phyloP scores from a whole-genome alignment of 2,329 filamentous ascomycete genomes.

The Rhynchosporium graminicola region DNA sequence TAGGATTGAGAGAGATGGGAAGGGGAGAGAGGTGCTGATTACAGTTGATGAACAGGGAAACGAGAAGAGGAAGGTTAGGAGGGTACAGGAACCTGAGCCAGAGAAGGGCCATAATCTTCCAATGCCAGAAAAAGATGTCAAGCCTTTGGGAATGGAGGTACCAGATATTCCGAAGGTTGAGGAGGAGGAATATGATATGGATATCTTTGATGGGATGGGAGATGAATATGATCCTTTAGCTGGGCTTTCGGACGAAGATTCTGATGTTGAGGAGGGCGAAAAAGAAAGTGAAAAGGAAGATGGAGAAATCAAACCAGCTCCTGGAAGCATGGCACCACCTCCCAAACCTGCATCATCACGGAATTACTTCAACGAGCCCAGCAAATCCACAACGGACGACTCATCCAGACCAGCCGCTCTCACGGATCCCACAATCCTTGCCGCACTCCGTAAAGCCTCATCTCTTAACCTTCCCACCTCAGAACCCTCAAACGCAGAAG shows the following conservation, averaged over 20 bases:
- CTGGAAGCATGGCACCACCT: slow-evolving; percentile 49
- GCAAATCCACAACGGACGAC: slow-evolving; percentile 43
- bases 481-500: slow-evolving; percentile 46
- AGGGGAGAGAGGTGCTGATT: slow-evolving; percentile 64
- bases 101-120: slow-evolving; percentile 47
- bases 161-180: slow-evolving; percentile 54
- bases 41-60: slow-evolving; percentile 66
- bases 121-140: slow-evolving; percentile 55
- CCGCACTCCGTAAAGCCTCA: slow-evolving; percentile 83
- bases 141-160: slow-evolving; percentile 66
- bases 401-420: slow-evolving; percentile 52
- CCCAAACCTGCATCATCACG: slow-evolving; percentile 47
- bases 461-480: slow-evolving; percentile 54
- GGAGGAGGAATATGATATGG: slow-evolving; percentile 56
- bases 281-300: slow-evolving; percentile 13
- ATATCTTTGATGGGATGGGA: slow-evolving; percentile 67
- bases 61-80: slow-evolving; percentile 65
- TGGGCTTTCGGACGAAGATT: slow-evolving; percentile 50
- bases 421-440: slow-evolving; percentile 76
- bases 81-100: slow-evolving; percentile 47
- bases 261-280: slow-evolving; percentile 40
- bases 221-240: slow-evolving; percentile 70
- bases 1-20: slow-evolving; percentile 61
- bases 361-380: slow-evolving; percentile 65
- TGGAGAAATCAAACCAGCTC: slow-evolving; percentile 8